Evolutionary conservation across 768 basidiomycete species (phyloP).

Genomic region (Crucibulum laeve): DNA sequence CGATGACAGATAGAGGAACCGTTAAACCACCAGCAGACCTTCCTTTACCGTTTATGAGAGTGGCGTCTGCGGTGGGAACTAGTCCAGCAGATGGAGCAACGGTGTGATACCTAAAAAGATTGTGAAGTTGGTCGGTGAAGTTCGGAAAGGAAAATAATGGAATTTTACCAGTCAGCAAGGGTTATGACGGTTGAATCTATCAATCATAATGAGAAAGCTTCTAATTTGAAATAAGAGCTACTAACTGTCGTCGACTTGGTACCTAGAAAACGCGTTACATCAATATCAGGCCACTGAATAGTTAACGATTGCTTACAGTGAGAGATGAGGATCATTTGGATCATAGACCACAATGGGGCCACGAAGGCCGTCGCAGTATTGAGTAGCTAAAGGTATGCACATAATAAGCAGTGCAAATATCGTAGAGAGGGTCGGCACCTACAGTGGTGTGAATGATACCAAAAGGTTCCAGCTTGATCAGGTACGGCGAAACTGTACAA

Average conservation of each 20-base stretch:
- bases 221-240: neutral
- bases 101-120: conserved; percentile 15
- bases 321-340: conserved; percentile 16
- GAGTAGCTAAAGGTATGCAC: conserved; percentile 14
- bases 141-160: neutral
- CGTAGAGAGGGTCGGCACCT: conserved; percentile 1
- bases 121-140: neutral
- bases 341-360: conserved; percentile 34
- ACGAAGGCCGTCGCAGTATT: conserved; percentile 45
- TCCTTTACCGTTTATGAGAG: conserved; percentile 35
- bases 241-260: conserved; percentile 25
- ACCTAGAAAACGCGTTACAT: conserved; percentile 1
- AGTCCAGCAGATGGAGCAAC: conserved; percentile 11
- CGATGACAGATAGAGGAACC: conserved; percentile 24
- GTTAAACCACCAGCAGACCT: conserved; percentile 27
- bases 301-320: conserved; percentile 3
- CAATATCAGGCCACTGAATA: neutral
- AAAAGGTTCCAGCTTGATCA: conserved; percentile 19
- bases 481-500: conserved; percentile 29
- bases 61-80: conserved; percentile 20
- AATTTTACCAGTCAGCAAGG: conserved; percentile 29
- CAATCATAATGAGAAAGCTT: conserved; percentile 3
- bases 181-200: conserved; percentile 34
- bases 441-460: conserved; percentile 19
- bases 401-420: neutral